Percentiles rank a stretch among this genome's conserved stretches.
phyloP scores from a whole-genome alignment of 2,329 filamentous ascomycete species.

The Fusarium nisikadoi region DNA sequence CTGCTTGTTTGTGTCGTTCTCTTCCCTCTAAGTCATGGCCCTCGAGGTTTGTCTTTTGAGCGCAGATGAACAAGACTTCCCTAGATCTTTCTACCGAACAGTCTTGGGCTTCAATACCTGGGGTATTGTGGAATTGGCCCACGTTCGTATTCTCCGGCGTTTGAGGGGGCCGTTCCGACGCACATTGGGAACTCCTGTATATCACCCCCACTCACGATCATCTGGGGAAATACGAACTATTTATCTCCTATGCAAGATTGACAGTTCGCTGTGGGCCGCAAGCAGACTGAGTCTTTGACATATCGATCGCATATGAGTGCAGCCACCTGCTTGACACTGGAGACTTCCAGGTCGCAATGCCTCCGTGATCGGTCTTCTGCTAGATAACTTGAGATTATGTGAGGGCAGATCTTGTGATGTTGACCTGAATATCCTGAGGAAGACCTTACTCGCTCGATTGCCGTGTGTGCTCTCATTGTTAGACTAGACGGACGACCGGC shows the following conservation, averaged over 20 bases:
- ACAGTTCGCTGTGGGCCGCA: neutral
- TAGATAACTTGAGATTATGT: neutral
- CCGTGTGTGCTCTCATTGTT: neutral
- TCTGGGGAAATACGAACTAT: slow-evolving; percentile 25
- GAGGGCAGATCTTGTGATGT: neutral
- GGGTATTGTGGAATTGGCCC: slow-evolving; percentile 5
- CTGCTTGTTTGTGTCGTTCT: neutral
- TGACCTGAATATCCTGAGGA: neutral
- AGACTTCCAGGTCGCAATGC: neutral
- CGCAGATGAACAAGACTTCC: neutral
- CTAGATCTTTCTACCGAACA: neutral
- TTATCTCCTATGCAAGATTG: neutral
- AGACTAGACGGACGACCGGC: neutral
- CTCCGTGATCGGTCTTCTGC: neutral
- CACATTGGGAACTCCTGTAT: slow-evolving; percentile 23
- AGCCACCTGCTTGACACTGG: neutral
- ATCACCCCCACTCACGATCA: slow-evolving; percentile 24
- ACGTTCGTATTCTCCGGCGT: slow-evolving; percentile 6
- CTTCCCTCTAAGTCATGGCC: too few species aligned
- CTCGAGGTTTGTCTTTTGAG: neutral
- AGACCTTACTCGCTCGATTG: neutral
- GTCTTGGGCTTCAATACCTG: neutral
- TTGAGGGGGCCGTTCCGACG: slow-evolving; percentile 31
- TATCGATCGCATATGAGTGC: neutral
- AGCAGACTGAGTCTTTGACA: neutral